Evolutionary conservation across 805 yeast genomes (phyloP), one percentile per base, ranked within the genome.

Genomic region (Diddensiella transvaalensis): DNA sequence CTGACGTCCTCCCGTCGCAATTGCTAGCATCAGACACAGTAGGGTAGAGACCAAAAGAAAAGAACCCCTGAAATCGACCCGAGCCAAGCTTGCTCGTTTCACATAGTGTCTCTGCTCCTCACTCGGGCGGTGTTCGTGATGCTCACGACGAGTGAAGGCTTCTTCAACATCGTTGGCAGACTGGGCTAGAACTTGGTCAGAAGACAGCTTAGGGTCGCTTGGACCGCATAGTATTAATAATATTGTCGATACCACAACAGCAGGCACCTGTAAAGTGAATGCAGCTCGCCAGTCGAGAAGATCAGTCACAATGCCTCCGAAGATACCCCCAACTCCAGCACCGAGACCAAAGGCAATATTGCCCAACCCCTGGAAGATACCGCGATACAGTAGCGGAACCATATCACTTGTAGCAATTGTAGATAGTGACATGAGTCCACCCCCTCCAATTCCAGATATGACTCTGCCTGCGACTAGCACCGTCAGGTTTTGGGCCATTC

Each of bases 361-460:
- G 30, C 85, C 85, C 44, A 85, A 63, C 0, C 96, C 96, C 62
- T 89, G 96, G 64, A 79, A 87, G 24, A 86, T 64, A 1, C 95
- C 96, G 50, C 96, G 73, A 37, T 83, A 79, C 47, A 93, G 73
- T 52, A 85, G 74, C 1, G 93, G 82, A 22, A 89, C 82, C 41
- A 87, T 70, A 64, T 88, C 96, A 22, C 87, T 79, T 57, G 84
- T 76, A 2, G 89, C 75, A 49, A 88, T 84, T 4, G 95, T 82
- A 15, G 87, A 77, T 56, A 87, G 69, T 0, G 90, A 75, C 44
- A 83, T 79, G 60, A 88, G 77, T 1, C 96, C 96, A 3, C 95
- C 93, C n/a, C 95, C 96, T 10, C 96, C 96, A 48, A 85, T 76
- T 17, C 96, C 96, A 22, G 95, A 82, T 44, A 88, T 72, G 52